These are phyloP conservation scores for Salix viminalis DNA, from an alignment of 345 rosid genomes.

Conservation along the genomic window DNA sequence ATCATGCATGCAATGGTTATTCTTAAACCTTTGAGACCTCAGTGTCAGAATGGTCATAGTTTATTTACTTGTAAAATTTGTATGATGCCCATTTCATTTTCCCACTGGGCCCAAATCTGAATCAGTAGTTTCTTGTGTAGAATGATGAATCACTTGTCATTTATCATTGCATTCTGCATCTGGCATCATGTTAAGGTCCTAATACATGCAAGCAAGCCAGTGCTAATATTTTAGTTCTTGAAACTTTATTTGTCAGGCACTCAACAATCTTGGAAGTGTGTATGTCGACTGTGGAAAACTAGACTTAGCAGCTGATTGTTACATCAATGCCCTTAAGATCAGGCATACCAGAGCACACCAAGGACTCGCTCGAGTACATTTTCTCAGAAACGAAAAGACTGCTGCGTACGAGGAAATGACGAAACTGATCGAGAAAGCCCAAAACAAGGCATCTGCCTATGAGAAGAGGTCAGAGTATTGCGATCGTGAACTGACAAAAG, in stretches of 20 bases:
- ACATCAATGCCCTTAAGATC: slow-evolving; percentile 85
- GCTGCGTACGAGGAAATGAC: slow-evolving; percentile 93
- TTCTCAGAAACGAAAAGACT: slow-evolving; percentile 61
- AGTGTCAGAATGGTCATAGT: background rate
- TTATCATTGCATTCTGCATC: background rate
- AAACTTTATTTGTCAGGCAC: slow-evolving; percentile 52
- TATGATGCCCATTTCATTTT: background rate
- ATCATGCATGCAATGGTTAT: background rate
- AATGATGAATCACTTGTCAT: background rate
- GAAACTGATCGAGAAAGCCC: slow-evolving; percentile 74
- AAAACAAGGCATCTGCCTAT: slow-evolving; percentile 87
- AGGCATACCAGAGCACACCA: slow-evolving; percentile 97
- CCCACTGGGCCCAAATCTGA: background rate
- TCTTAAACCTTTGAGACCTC: background rate
- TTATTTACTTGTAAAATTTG: background rate
- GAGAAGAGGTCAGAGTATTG: slow-evolving; percentile 98
- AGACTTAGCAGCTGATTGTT: slow-evolving; percentile 91
- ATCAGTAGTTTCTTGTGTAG: background rate
- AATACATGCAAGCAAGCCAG: background rate
- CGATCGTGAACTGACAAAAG: slow-evolving; percentile 79
- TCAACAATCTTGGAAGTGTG: slow-evolving; percentile 95
- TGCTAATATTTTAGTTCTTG: background rate
- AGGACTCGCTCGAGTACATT: slow-evolving; percentile 94
- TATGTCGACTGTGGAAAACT: slow-evolving; percentile 65
- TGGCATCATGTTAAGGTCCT: background rate